A percentile compares a stretch with the other conserved stretches of the same genome.
phyloP scores from a whole-genome alignment of 2,329 filamentous ascomycete species.

The Cadophora gregata region DNA sequence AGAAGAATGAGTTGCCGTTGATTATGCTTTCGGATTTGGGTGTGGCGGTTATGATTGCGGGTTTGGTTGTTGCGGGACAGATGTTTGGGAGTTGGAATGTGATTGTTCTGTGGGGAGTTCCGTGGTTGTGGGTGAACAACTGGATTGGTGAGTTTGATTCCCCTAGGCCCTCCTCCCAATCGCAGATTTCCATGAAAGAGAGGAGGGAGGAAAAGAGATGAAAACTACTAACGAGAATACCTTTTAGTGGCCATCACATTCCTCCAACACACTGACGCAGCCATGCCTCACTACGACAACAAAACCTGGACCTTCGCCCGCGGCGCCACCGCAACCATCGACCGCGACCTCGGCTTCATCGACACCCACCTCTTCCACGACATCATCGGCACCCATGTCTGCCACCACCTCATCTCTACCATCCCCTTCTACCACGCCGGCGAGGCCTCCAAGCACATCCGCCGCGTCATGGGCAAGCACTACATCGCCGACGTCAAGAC shows the following conservation, averaged over 20 bases:
- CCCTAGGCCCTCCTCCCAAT: conserved; percentile 1
- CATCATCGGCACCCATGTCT: conserved; percentile 68
- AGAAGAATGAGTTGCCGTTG: conserved; percentile 59
- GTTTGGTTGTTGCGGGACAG: conserved; percentile 58
- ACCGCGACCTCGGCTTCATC: conserved; percentile 69
- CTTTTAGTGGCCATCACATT: conserved; percentile 72
- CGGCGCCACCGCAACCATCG: conserved; percentile 66
- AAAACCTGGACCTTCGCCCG: conserved; percentile 66
- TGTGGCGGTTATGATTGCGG: conserved; percentile 55
- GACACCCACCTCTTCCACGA: conserved; percentile 70
- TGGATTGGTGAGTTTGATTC: conserved; percentile 56
- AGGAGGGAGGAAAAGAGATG: no score
- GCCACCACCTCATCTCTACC: conserved; percentile 66
- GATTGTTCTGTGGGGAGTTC: conserved; percentile 64
- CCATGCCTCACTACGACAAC: conserved; percentile 63
- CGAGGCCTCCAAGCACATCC: conserved; percentile 63
- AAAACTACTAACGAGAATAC: background rate
- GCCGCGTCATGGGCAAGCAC: conserved; percentile 59
- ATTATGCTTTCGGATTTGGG: conserved; percentile 67
- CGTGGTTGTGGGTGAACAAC: conserved; percentile 65
- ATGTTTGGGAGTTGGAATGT: conserved; percentile 62
- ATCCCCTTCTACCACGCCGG: conserved; percentile 67
- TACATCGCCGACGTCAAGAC: conserved; percentile 52
- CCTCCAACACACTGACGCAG: conserved; percentile 71
- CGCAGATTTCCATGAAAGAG: no score